A percentile compares a stretch with the other conserved stretches of the same genome.
Evolutionary conservation across 768 basidiomycete species (phyloP).

Genomic region (Phylloporus arenicola): DNA sequence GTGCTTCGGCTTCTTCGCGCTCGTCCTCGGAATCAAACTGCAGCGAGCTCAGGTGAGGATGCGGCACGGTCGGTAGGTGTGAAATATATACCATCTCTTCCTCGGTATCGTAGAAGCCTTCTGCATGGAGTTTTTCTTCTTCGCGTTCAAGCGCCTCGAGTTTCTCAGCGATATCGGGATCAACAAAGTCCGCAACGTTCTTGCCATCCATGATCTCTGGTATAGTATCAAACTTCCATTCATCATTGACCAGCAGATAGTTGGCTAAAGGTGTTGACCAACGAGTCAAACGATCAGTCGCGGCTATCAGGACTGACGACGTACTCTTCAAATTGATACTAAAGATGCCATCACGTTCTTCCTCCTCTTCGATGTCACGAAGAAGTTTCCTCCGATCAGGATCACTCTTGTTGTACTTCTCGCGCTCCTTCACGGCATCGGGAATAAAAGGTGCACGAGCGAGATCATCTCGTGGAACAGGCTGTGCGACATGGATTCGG

Average conservation of each 20-base stretch:
- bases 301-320: neutral
- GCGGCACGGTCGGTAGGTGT: neutral
- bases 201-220: constrained; percentile 99
- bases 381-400: constrained; percentile 69
- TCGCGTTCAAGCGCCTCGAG: constrained; percentile 96
- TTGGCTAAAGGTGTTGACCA: constrained; percentile 55
- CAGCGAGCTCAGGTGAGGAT: neutral
- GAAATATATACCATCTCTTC: constrained; percentile 65
- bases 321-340: constrained; percentile 87
- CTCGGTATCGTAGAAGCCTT: constrained; percentile 92
- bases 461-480: constrained; percentile 85
- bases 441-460: constrained; percentile 87
- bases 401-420: constrained; percentile 84
- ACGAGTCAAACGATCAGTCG: neutral
- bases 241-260: constrained; percentile 81
- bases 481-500: constrained; percentile 92
- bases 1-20: constrained; percentile 63
- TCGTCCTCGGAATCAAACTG: constrained; percentile 68
- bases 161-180: constrained; percentile 94
- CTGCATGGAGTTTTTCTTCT: constrained; percentile 88
- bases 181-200: constrained; percentile 98
- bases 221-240: constrained; percentile 95
- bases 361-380: constrained; percentile 77
- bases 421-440: constrained; percentile 66
- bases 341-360: constrained; percentile 87